Percentiles rank a stretch among this genome's conserved stretches.
phyloP scores from a whole-genome alignment of 352 stramenopile genomes.

The Phytopythium chamaehyphon region DNA sequence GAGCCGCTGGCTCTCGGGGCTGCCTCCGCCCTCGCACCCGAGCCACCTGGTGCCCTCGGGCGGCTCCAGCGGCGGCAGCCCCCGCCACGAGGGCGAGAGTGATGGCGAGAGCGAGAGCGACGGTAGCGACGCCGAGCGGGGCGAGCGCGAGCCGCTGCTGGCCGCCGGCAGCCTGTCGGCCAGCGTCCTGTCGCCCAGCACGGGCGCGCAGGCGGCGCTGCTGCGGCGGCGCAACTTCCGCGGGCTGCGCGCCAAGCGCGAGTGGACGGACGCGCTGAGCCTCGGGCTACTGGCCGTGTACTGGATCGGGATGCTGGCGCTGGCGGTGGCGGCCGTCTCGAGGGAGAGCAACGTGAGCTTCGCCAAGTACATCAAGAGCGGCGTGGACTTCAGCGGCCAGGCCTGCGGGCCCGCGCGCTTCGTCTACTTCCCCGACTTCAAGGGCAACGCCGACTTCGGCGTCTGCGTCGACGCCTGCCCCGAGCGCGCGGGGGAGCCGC shows the following conservation, averaged over 20 bases:
- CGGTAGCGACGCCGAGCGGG: slow-evolving; percentile 8
- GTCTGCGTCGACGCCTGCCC: slow-evolving; percentile 68
- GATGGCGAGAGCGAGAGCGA: slow-evolving; percentile 12
- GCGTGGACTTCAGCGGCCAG: slow-evolving; percentile 69
- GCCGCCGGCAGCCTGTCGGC: slow-evolving; percentile 15
- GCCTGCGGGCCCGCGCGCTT: slow-evolving; percentile 43
- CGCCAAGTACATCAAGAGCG: slow-evolving; percentile 74
- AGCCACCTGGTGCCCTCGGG: slow-evolving; percentile 5
- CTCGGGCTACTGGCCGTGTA: slow-evolving; percentile 54
- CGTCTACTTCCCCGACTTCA: slow-evolving; percentile 75
- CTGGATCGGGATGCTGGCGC: slow-evolving; percentile 73
- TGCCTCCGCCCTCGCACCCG: slow-evolving; percentile 3
- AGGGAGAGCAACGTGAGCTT: slow-evolving; percentile 62
- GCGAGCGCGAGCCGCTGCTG: slow-evolving; percentile 46
- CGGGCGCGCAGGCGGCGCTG: slow-evolving; percentile 25
- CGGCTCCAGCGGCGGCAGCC: slow-evolving; percentile 12
- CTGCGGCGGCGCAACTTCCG: slow-evolving; percentile 41
- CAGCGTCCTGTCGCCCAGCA: slow-evolving; percentile 48
- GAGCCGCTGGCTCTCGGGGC: slow-evolving; percentile 7
- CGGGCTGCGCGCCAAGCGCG: slow-evolving; percentile 32
- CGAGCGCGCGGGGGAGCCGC: slow-evolving; percentile 20
- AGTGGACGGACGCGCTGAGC: slow-evolving; percentile 56
- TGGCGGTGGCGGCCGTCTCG: slow-evolving; percentile 63
- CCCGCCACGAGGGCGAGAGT: slow-evolving; percentile 15
- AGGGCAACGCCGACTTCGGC: slow-evolving; percentile 71